These are phyloP conservation scores for Macrolepiota dolichaula DNA, from an alignment of 768 basidiomycete species.

Conservation along the genomic window DNA sequence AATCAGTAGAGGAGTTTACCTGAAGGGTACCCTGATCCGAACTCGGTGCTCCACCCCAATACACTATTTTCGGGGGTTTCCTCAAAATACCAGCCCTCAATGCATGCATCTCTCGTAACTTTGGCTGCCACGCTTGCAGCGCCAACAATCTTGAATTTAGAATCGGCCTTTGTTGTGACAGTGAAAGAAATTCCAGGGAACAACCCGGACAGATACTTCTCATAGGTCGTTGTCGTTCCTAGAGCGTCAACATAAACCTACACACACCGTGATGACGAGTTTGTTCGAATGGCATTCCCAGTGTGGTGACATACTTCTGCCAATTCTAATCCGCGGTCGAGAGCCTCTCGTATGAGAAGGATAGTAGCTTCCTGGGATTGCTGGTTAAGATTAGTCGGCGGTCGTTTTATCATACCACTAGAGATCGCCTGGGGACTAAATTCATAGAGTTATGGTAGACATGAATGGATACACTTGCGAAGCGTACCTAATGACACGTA, in stretches of 20 bases:
- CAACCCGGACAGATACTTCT: conserved; percentile 71
- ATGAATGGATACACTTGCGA: background rate
- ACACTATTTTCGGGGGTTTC: conserved; percentile 38
- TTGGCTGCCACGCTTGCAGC: conserved; percentile 99
- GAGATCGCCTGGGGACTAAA: conserved; percentile 88
- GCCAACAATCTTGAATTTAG: conserved; percentile 94
- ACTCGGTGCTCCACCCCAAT: conserved; percentile 27
- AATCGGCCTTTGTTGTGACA: conserved; percentile 90
- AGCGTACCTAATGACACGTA: conserved; percentile 65
- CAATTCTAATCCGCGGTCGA: conserved; percentile 76
- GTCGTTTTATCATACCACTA: conserved; percentile 81
- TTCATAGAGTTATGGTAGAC: background rate
- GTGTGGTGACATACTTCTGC: conserved; percentile 53
- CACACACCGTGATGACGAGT: background rate
- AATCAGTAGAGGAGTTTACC: conserved; percentile 38
- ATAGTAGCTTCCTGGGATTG: conserved; percentile 91
- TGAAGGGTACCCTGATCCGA: conserved; percentile 91
- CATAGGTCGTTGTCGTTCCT: conserved; percentile 82
- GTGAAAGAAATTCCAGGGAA: conserved; percentile 89
- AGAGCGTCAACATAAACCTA: conserved; percentile 95
- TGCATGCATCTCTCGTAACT: conserved; percentile 88
- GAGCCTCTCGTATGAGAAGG: conserved; percentile 78
- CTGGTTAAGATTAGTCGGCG: conserved; percentile 82
- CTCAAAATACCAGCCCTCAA: conserved; percentile 83
- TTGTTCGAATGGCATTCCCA: background rate